These are phyloP conservation scores for Globisporangium camurandrum DNA, from an alignment of 352 stramenopile species.

Conservation along the genomic window DNA sequence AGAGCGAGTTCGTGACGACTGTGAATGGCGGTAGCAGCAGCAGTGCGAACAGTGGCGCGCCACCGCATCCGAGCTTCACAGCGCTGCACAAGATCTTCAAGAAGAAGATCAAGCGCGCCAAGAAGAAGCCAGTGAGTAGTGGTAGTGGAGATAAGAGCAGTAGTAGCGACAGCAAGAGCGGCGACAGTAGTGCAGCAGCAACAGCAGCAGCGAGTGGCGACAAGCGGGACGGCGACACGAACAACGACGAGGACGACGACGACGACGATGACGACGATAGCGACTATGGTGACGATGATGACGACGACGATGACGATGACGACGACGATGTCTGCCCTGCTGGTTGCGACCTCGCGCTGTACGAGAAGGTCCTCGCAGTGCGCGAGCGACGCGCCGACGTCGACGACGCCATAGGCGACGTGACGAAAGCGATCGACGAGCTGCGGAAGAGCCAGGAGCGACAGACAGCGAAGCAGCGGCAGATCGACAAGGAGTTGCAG, in stretches of 20 bases:
- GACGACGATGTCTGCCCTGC: constrained; percentile 88
- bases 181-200: constrained; percentile 15
- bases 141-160: constrained; percentile 19
- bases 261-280: constrained; percentile 66
- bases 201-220: constrained; percentile 26
- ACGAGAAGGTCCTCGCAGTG: constrained; percentile 89
- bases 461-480: constrained; percentile 70
- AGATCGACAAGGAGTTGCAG: constrained; percentile 91
- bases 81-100: constrained; percentile 88
- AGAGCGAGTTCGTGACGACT: constrained; percentile 59
- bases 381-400: constrained; percentile 88
- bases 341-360: constrained; percentile 86
- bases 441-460: constrained; percentile 83
- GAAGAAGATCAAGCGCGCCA: constrained; percentile 88
- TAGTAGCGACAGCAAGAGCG: constrained; percentile 22
- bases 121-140: constrained; percentile 47
- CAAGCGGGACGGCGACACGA: constrained; percentile 36
- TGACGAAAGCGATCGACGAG: constrained; percentile 85
- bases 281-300: constrained; percentile 79
- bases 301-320: constrained; percentile 88
- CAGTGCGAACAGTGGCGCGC: background rate
- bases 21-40: constrained; percentile 50
- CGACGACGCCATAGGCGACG: constrained; percentile 83
- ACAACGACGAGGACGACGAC: constrained; percentile 67
- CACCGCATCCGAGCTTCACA: constrained; percentile 51